phyloP scores from a whole-genome alignment of 495 filamentous ascomycete species.

The Penicillium steckii region DNA sequence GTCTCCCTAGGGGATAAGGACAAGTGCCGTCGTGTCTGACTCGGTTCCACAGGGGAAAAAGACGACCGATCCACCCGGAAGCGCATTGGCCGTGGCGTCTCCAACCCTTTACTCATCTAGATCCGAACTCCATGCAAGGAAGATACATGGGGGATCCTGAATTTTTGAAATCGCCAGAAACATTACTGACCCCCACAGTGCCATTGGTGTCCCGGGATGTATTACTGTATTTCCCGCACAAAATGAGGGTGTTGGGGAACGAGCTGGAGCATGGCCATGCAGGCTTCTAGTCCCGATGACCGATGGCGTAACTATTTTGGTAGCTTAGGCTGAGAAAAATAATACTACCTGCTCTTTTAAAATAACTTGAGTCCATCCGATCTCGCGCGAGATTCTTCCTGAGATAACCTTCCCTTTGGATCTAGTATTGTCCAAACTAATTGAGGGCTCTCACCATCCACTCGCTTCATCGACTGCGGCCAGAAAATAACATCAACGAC shows the following conservation, averaged over 20 bases:
- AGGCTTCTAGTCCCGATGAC: slow-evolving; percentile 20
- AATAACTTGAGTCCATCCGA: slow-evolving; percentile 22
- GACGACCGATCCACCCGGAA: slow-evolving; percentile 19
- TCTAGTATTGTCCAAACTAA: slow-evolving; percentile 11
- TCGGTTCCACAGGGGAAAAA: slow-evolving; percentile 25
- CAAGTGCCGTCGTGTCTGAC: slow-evolving; percentile 13
- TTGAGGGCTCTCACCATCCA: slow-evolving; percentile 9
- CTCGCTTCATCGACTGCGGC: neutral
- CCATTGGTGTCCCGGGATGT: slow-evolving; percentile 11
- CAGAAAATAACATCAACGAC: neutral
- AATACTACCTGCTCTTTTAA: slow-evolving; percentile 21
- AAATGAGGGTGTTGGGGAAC: slow-evolving; percentile 16
- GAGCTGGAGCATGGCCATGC: slow-evolving; percentile 29
- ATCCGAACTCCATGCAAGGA: slow-evolving; percentile 32
- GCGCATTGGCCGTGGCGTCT: slow-evolving; percentile 14
- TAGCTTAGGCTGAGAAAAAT: slow-evolving; percentile 10
- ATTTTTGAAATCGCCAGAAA: slow-evolving; percentile 7
- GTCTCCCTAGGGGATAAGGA: neutral
- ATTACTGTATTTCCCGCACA: slow-evolving; percentile 18
- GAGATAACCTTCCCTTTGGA: slow-evolving; percentile 14
- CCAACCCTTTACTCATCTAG: slow-evolving; percentile 21
- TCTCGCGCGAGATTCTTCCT: slow-evolving; percentile 7
- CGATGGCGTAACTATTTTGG: slow-evolving; percentile 24
- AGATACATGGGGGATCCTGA: slow-evolving; percentile 25
- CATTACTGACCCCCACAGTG: slow-evolving; percentile 1